Conservation (phyloP, 306 rosid genomes). For the Argentina anserina region DNA sequence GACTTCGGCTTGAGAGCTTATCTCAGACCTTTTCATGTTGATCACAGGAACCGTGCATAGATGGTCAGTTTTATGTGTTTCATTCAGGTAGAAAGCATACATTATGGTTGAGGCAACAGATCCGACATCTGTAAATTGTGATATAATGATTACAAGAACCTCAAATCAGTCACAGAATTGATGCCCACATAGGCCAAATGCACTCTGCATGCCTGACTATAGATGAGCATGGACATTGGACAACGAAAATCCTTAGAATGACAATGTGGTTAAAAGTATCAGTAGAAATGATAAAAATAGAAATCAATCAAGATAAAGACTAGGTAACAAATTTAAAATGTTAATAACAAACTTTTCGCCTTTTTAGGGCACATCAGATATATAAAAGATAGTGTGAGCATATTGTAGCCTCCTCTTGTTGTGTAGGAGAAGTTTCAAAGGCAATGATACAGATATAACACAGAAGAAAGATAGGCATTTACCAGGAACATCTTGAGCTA, state of each 20-base stretch:
- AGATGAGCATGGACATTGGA: neutral
- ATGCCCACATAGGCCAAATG: neutral
- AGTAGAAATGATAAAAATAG: neutral
- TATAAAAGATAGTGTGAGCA: neutral
- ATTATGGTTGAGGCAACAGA: constrained; percentile 63
- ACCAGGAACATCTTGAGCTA: constrained; percentile 63
- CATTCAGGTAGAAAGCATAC: constrained; percentile 68
- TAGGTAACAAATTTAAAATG: neutral
- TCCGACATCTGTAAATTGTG: constrained; percentile 60
- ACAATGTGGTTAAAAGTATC: neutral
- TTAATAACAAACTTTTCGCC: neutral
- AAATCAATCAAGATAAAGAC: neutral
- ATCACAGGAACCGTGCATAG: constrained; percentile 72
- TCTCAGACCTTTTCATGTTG: constrained; percentile 64
- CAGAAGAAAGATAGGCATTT: constrained; percentile 18
- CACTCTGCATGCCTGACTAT: neutral
- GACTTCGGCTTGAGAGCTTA: constrained; percentile 61
- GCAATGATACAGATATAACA: neutral
- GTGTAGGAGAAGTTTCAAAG: neutral
- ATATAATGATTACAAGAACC: neutral
- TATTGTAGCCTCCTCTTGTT: neutral
- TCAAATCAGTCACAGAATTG: neutral
- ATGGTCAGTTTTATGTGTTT: constrained; percentile 42
- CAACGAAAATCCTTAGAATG: neutral
- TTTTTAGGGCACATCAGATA: neutral